Evolutionary conservation across 345 rosid species (phyloP).

Genomic region (Eucalyptus guilfoylei): DNA sequence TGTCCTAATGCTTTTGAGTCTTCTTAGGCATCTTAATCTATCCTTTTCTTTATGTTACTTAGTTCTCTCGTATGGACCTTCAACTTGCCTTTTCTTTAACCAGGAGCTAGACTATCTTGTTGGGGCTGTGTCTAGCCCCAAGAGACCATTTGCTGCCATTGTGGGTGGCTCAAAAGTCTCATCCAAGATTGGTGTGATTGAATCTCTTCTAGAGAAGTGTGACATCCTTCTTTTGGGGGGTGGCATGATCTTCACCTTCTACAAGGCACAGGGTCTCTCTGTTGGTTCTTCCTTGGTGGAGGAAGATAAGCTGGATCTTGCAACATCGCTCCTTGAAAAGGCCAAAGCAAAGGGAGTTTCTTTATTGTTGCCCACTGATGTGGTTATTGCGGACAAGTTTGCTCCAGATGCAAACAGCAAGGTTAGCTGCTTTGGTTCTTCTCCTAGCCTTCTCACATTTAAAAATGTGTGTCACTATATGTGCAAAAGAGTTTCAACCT

Average conservation of each 20-base stretch:
- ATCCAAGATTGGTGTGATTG: slow-evolving; percentile 91
- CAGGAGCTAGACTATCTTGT: slow-evolving; percentile 96
- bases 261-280: slow-evolving; percentile 37
- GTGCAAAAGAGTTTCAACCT: background rate
- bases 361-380: slow-evolving; percentile 71
- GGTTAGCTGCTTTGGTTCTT: slow-evolving; percentile 22
- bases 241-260: slow-evolving; percentile 65
- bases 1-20: background rate
- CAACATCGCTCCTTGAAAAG: slow-evolving; percentile 64
- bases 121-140: slow-evolving; percentile 81
- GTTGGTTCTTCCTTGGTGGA: slow-evolving; percentile 86
- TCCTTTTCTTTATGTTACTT: background rate
- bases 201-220: slow-evolving; percentile 64
- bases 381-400: slow-evolving; percentile 84
- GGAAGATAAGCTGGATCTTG: slow-evolving; percentile 28
- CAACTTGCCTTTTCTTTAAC: background rate
- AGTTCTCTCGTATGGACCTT: background rate
- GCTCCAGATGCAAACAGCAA: slow-evolving; percentile 85
- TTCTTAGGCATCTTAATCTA: background rate
- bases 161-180: slow-evolving; percentile 96
- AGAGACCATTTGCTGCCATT: slow-evolving; percentile 95
- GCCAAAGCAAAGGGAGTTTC: slow-evolving; percentile 82
- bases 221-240: slow-evolving; percentile 80
- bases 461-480: background rate
- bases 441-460: background rate